Conservation (phyloP, 2,329 filamentous ascomycete species). For the Pseudogymnoascus sp. region DNA sequence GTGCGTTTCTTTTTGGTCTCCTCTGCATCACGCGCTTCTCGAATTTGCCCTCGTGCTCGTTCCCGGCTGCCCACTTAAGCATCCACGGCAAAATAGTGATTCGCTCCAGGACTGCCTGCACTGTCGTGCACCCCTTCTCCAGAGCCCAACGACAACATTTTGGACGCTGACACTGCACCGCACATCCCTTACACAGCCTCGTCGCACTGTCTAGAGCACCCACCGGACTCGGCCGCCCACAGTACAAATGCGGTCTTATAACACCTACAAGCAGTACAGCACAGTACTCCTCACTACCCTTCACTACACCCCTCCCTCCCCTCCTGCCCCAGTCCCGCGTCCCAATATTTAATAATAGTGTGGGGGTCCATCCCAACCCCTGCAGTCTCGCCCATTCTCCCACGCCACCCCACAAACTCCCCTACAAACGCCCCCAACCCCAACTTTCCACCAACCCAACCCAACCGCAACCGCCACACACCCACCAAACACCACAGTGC, state of each 20-base stretch:
- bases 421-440: background rate
- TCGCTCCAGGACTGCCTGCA: background rate
- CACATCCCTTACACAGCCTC: constrained; percentile 1
- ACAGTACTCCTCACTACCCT: background rate
- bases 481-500: too few species aligned
- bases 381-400: background rate
- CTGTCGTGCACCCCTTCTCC: background rate
- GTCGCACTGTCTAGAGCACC: background rate
- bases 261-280: background rate
- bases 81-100: background rate
- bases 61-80: background rate
- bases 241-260: background rate
- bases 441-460: background rate
- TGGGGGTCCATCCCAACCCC: background rate
- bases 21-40: background rate
- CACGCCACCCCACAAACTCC: background rate
- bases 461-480: background rate
- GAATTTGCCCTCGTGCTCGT: background rate
- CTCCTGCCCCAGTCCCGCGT: background rate
- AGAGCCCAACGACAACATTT: background rate
- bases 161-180: background rate
- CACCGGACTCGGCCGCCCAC: background rate
- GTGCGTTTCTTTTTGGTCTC: background rate
- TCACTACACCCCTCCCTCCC: background rate
- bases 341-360: constrained; percentile 8